Evolutionary conservation across 306 rosid genomes (phyloP).

Genomic region (Vigna nakashimae): DNA sequence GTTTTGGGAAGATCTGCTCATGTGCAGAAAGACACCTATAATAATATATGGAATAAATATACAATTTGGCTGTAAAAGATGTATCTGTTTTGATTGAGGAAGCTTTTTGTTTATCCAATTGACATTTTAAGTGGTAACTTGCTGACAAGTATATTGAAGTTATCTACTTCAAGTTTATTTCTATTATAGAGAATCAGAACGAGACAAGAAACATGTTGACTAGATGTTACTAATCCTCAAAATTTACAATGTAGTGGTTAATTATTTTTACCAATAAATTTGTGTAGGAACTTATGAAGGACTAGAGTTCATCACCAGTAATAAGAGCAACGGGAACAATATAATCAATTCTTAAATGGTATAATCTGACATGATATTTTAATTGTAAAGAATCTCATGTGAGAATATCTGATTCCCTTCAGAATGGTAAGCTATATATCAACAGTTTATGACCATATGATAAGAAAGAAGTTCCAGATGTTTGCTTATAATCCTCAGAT

Average conservation of each 20-base stretch:
- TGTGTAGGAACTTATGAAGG: too few species aligned
- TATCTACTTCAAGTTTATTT: too few species aligned
- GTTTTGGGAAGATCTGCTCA: constrained; percentile 31
- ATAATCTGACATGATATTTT: neutral
- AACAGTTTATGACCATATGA: neutral
- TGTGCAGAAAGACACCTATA: constrained; percentile 17
- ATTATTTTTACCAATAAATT: too few species aligned
- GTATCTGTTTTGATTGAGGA: neutral
- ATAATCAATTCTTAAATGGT: too few species aligned
- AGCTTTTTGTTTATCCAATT: neutral
- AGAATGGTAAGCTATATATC: neutral
- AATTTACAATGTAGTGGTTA: too few species aligned
- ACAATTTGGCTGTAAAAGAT: constrained; percentile 16
- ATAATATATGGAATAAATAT: constrained; percentile 32
- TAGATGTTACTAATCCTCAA: too few species aligned
- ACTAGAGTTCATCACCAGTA: too few species aligned
- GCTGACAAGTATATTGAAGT: too few species aligned
- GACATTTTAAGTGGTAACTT: too few species aligned
- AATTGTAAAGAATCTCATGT: neutral
- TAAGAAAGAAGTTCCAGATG: neutral
- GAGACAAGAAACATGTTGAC: too few species aligned
- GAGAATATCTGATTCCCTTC: neutral
- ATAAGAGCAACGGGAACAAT: too few species aligned
- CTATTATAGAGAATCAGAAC: too few species aligned
- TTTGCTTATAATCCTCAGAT: neutral